Evolutionary conservation across 306 rosid genomes (phyloP).

Genomic region (Coriaria nepalensis): DNA sequence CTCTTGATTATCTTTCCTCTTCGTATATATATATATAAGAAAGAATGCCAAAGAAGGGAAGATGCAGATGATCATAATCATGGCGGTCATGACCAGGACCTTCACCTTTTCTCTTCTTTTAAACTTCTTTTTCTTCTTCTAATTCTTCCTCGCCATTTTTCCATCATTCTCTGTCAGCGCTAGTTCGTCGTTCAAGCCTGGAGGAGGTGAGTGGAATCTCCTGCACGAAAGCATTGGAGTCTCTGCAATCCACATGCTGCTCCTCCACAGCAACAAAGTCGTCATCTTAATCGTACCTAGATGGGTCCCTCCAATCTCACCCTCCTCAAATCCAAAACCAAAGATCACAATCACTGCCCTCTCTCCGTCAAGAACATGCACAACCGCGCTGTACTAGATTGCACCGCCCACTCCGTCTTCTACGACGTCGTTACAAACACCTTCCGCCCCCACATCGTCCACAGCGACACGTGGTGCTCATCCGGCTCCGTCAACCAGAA

Average conservation of each 20-base stretch:
- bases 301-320: constrained; percentile 71
- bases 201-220: constrained; percentile 46
- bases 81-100: too few relatives aligned
- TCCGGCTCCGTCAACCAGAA: constrained; percentile 36
- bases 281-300: constrained; percentile 56
- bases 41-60: too few relatives aligned
- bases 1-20: too few relatives aligned
- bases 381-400: constrained; percentile 25
- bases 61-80: too few relatives aligned
- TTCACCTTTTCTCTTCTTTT: too few relatives aligned
- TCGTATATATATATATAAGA: too few relatives aligned
- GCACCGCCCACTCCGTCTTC: constrained; percentile 67
- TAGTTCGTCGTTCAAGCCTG: neutral
- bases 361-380: constrained; percentile 14
- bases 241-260: constrained; percentile 95
- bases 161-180: too few relatives aligned
- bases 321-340: constrained; percentile 19
- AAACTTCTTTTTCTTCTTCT: too few relatives aligned
- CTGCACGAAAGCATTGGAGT: constrained; percentile 47
- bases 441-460: constrained; percentile 43
- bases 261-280: constrained; percentile 47
- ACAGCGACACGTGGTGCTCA: constrained; percentile 71
- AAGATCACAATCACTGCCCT: constrained; percentile 4
- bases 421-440: constrained; percentile 42
- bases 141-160: too few relatives aligned